phyloP scores from a whole-genome alignment of 2,329 filamentous ascomycete species.

The Cadophora sp. region DNA sequence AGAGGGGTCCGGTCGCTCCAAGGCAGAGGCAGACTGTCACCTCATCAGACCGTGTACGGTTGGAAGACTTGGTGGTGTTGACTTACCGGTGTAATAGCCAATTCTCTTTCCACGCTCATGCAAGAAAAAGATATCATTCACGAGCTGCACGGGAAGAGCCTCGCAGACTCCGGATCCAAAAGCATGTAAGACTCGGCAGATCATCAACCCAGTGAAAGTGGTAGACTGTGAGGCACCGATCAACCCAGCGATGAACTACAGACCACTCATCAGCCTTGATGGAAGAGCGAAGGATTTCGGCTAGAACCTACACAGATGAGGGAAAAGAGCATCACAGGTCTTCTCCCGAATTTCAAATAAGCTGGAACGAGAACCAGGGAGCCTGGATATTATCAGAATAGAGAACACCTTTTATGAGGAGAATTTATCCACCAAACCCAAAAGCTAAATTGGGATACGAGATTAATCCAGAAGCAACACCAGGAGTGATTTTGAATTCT shows the following conservation, averaged over 20 bases:
- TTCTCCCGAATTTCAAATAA: constrained; percentile 52
- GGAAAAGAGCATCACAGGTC: constrained; percentile 38
- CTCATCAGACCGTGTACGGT: neutral
- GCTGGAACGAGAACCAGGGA: constrained; percentile 62
- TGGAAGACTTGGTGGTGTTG: neutral
- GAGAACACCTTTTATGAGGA: too few species aligned
- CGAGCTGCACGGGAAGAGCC: constrained; percentile 46
- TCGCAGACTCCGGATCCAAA: constrained; percentile 43
- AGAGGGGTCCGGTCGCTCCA: constrained; percentile 61
- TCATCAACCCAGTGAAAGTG: constrained; percentile 36
- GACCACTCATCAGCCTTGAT: neutral
- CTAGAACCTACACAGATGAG: constrained; percentile 26
- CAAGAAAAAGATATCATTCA: constrained; percentile 55
- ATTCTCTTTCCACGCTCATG: constrained; percentile 59
- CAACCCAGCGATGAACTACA: constrained; percentile 36
- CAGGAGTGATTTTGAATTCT: constrained; percentile 57
- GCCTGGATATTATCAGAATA: constrained; percentile 40
- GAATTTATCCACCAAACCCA: constrained; percentile 55
- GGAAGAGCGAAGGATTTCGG: too few species aligned
- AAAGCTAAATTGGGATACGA: constrained; percentile 67
- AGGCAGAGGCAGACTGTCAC: constrained; percentile 57
- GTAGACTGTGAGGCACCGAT: constrained; percentile 34
- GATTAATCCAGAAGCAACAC: constrained; percentile 60
- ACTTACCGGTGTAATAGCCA: constrained; percentile 59
- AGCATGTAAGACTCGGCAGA: constrained; percentile 40